Evolutionary conservation across 106 monocot genomes (phyloP).

Genomic region (Dendrobium officinale): DNA sequence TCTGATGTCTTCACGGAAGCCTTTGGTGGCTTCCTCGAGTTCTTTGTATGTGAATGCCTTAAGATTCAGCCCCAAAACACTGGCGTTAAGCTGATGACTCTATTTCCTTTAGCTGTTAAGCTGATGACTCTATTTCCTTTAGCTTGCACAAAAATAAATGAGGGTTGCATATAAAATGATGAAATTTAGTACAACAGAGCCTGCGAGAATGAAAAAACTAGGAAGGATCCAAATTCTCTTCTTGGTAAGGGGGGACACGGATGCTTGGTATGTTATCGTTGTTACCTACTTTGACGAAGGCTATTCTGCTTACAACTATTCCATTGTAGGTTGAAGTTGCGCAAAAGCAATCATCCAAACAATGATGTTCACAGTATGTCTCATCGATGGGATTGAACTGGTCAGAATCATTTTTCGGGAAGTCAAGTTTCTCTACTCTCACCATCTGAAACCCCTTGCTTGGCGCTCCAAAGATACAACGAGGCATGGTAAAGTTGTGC

Average conservation of each 20-base stretch:
- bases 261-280: not conserved
- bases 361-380: not conserved
- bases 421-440: not conserved
- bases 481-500: conserved; percentile 1
- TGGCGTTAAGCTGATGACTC: not conserved
- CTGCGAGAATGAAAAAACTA: not conserved
- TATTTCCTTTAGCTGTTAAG: not conserved
- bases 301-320: not conserved
- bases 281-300: not conserved
- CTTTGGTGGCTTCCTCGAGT: too few species aligned
- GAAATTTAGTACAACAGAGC: not conserved
- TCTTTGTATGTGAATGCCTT: too few species aligned
- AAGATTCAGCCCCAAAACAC: too few species aligned
- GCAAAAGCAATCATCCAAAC: not conserved
- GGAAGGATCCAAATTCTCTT: too few species aligned
- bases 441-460: not conserved
- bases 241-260: not conserved
- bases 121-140: not conserved
- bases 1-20: too few species aligned
- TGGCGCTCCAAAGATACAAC: not conserved
- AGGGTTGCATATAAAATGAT: not conserved
- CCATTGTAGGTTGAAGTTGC: not conserved
- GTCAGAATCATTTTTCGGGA: not conserved
- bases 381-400: not conserved
- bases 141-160: not conserved